Conservation (phyloP, 1,284 basidiomycete species). For the Marasmius tenuissimus region DNA sequence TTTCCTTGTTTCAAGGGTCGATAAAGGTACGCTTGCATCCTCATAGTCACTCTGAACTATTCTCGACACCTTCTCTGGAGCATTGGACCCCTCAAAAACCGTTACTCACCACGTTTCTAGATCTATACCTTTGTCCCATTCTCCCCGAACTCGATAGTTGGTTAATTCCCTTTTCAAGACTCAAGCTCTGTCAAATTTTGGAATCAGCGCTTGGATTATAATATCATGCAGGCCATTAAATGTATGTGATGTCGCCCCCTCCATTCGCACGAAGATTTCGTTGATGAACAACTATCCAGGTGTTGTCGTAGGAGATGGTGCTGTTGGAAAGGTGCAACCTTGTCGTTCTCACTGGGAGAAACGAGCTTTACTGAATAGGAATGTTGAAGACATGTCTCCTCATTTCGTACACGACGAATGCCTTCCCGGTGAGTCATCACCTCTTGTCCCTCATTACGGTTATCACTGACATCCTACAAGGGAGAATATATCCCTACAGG, state of each 20-base stretch:
- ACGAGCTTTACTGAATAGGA: neutral
- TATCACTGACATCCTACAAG: slow-evolving; percentile 38
- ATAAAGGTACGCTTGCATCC: neutral
- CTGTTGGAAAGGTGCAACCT: slow-evolving; percentile 87
- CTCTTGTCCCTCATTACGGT: slow-evolving; percentile 7
- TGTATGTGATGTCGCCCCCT: slow-evolving; percentile 38
- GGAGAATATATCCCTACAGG: slow-evolving; percentile 98
- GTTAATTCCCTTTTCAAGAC: neutral
- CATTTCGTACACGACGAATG: slow-evolving; percentile 97
- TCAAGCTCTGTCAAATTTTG: slow-evolving; percentile 13
- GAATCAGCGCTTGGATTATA: slow-evolving; percentile 1
- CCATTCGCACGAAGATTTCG: slow-evolving; percentile 16
- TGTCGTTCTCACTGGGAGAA: slow-evolving; percentile 5
- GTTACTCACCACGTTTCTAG: neutral
- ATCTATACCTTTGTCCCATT: neutral
- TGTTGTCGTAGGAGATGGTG: slow-evolving; percentile 99
- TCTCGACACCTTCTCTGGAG: neutral
- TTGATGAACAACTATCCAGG: slow-evolving; percentile 49
- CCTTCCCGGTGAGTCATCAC: slow-evolving; percentile 75
- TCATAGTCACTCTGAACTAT: neutral
- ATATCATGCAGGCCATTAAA: slow-evolving; percentile 71
- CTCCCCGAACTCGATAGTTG: neutral
- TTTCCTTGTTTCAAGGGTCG: neutral
- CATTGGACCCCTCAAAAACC: neutral
- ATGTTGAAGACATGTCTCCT: slow-evolving; percentile 83